Evolutionary conservation across 306 rosid species (phyloP), one percentile per base, ranked within the genome.

Genomic region (Lithocarpus polystachyus): DNA sequence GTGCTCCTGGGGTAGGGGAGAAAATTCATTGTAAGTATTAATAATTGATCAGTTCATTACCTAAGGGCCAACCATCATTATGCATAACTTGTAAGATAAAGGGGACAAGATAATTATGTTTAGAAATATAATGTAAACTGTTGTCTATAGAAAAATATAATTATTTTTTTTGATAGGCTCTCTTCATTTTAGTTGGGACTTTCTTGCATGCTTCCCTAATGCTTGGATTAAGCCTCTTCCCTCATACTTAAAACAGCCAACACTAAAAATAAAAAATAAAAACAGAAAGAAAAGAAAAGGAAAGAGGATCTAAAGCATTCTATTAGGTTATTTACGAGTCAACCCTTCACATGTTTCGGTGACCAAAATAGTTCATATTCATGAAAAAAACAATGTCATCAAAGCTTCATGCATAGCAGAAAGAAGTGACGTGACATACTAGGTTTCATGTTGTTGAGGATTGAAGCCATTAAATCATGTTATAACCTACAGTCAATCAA

Each of bases 1-100:
- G 98, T 74, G 79, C 99, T 93, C 98, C 99, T 95, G 81, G 18
- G 7, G 61, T 43, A 82, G 54, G 52, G 73, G 74, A 73, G 76
- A 74, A 76, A 71, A 29, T 24, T 75, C 74, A 72, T 10, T 5
- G 73, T 57, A 26, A 55, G 64, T 55, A 55, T 23, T 33, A 33
- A 57, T 73, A 56, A 18, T 48, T 9, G 15, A 29, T 18, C 48
- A 35, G 31, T 22, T 13, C 43, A 20, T 24, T 12, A 4, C 51
- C 9, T 35, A 28, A 26, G 20, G 9, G 17, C 72, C 51, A 33
- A 68, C 52, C 11, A 68, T 68, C 24, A 19, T 3, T 9, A 35
- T 35, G 28, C 72, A 68, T 35, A 4, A 68, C 67, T 33, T 23
- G 6, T 35, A 10, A 35, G 52, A 33, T 68, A 35, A 2, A 68